Base-by-base conservation (phyloP, 305 asterid species). In the Stenogyne calaminthoides region DNA sequence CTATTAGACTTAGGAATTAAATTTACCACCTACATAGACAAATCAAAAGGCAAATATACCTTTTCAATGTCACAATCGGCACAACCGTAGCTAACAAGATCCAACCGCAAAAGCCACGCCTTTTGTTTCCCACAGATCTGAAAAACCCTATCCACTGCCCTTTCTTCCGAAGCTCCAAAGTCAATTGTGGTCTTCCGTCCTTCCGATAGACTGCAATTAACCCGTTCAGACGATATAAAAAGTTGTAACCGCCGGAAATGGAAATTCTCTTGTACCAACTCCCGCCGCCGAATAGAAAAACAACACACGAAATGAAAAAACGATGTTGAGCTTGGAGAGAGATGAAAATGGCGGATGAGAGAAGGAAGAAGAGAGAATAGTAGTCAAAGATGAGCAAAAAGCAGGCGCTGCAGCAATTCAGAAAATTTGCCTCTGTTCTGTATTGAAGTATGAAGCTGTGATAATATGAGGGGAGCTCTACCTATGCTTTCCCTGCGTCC, bases 41-140 rank as follows among this genome's bases (percentile, higher is more conserved):
- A n/a, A 79, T 63, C 78, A 67, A 67, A 77, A 27, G 49, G 78
- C 65, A 76, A 59, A 34, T 16, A 16, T 71, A 92, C 98, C 98
- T 88, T 97, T 81, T 92, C 92, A 72, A 84, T 85, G 82, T 90
- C 97, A 77, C 93, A 97, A 78, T 85, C 82, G 62, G 91, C 86
- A 87, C 90, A 84, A 78, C 88, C 86, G 87, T 82, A 86, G 84
- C 95, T 91, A 89, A 80, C 89, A 88, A 76, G 72, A 76, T 77
- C 58, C 75, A 71, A 46, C 79, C 7, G 19, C 40, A 57, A 76
- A 74, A 70, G 58, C 65, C 56, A 4, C 78, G 52, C 69, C 62
- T 47, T 22, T 62, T 40, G 69, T 52, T 32, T 19, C 77, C 56
- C 19, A 19, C 83, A 80, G 85, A 82, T 82, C 86, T 80, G 78